A percentile compares a stretch with the other conserved stretches of the same genome.
phyloP scores from a whole-genome alignment of 1,284 basidiomycete genomes.

The Leucoagaricus sp. region DNA sequence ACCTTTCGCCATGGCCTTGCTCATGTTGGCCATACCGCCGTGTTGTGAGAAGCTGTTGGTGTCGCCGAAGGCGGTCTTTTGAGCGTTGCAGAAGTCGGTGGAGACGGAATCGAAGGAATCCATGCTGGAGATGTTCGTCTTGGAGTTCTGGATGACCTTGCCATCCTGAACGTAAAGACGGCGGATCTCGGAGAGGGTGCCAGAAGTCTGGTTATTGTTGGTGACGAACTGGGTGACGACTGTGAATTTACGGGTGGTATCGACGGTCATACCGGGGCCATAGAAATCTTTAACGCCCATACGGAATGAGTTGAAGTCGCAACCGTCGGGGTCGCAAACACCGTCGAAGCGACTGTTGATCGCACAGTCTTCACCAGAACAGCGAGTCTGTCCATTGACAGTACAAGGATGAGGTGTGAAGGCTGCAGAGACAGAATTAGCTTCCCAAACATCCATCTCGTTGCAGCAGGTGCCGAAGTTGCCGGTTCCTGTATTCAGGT shows the following conservation, averaged over 20 bases:
- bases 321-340: slow-evolving; percentile 19
- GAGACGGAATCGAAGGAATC: slow-evolving; percentile 15
- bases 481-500: slow-evolving; percentile 17
- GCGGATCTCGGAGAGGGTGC: slow-evolving; percentile 17
- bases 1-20: slow-evolving; percentile 15
- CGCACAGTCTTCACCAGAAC: slow-evolving; percentile 10
- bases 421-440: slow-evolving; percentile 17
- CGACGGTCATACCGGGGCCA: slow-evolving; percentile 17
- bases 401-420: slow-evolving; percentile 18
- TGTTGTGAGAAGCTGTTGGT: slow-evolving; percentile 14
- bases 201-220: slow-evolving; percentile 12
- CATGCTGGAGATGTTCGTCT: slow-evolving; percentile 13
- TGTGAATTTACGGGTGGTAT: slow-evolving; percentile 16
- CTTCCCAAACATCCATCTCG: slow-evolving; percentile 21
- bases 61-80: slow-evolving; percentile 17
- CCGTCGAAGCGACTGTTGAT: slow-evolving; percentile 9
- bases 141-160: slow-evolving; percentile 18
- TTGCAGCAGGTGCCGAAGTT: slow-evolving; percentile 16
- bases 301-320: slow-evolving; percentile 20
- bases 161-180: slow-evolving; percentile 19
- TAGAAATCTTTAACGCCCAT: slow-evolving; percentile 17
- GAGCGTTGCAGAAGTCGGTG: slow-evolving; percentile 13
- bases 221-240: slow-evolving; percentile 20
- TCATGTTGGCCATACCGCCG: slow-evolving; percentile 16
- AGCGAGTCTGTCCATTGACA: slow-evolving; percentile 8